Base-by-base conservation (phyloP, 148 eudicot species). In the Rhododendron henanense region DNA sequence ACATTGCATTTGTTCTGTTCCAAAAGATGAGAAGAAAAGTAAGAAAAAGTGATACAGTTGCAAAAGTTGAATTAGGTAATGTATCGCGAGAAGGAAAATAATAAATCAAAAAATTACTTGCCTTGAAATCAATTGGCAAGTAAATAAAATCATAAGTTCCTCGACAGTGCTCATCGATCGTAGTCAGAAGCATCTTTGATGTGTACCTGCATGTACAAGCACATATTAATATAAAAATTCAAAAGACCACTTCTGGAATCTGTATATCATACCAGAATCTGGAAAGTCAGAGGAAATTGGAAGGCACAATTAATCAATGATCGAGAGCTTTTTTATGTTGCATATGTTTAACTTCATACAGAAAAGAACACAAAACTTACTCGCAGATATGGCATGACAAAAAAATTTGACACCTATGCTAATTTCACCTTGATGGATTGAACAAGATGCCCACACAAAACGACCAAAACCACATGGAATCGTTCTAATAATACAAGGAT, bases 91-190 rank as follows among this genome's bases (percentile, higher is more conserved):
- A 25, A 57, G 11, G n/a, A 55, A 69, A 76, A 11, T 23, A 57
- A 84, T 31, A 67, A 57, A 80, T 47, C 35, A 10, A 80, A 53
- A 47, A 79, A 31, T 39, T 50, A 61, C 89, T 88, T 90, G 86
- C 97, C 97, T 94, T 94, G 85, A 94, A 94, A 86, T 94, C 95
- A 86, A 94, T 93, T 53, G 97, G 97, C 86, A 94, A 85, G 86
- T 93, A 94, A 57, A 93, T 89, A 80, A 94, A 94, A 77, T 94
- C 97, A 89, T 93, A 94, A 65, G 87, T 91, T 86, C 97, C 97
- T 84, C 89, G 87, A 85, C 93, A 93, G 4, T 92, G 90, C 81
- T 94, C 97, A 50, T 94, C 94, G 13, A 94, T 94, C 5, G 94
- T 88, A 83, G 94, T 91, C 86, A 94, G 84, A 77, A 94, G 93